These are phyloP conservation scores for Hanseniaspora meyeri DNA, from an alignment of 805 yeast genomes.

Conservation along the genomic window DNA sequence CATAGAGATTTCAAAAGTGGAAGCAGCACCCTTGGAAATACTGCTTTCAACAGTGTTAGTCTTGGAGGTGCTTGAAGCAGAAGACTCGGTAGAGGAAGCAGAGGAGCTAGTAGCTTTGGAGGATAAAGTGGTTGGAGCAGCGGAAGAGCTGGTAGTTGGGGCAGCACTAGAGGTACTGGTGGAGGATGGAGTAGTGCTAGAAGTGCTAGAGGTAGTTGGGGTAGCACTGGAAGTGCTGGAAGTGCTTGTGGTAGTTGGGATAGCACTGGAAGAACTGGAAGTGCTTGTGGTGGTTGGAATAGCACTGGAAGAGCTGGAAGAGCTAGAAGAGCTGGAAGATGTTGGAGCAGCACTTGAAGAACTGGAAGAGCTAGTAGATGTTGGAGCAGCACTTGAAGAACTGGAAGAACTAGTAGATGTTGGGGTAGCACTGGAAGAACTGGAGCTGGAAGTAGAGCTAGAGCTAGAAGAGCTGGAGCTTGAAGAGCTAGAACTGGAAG, in stretches of 20 bases:
- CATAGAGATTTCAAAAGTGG: slow-evolving; percentile 22
- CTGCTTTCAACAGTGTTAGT: slow-evolving; percentile 14
- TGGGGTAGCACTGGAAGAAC: slow-evolving; percentile 18
- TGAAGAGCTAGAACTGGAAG: slow-evolving; percentile 28
- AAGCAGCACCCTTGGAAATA: slow-evolving; percentile 26
- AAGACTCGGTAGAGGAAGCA: slow-evolving; percentile 24
- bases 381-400: slow-evolving; percentile 14
- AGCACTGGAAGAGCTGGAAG: slow-evolving; percentile 13
- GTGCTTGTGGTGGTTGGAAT: slow-evolving; percentile 32
- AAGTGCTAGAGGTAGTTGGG: slow-evolving; percentile 30
- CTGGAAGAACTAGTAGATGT: slow-evolving; percentile 15
- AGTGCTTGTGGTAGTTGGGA: slow-evolving; percentile 10
- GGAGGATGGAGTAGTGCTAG: slow-evolving; percentile 31
- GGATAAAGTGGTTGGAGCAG: neutral
- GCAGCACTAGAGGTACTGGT: slow-evolving; percentile 35
- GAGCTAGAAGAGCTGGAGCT: slow-evolving; percentile 25
- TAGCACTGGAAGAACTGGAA: slow-evolving; percentile 18
- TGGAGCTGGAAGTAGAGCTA: slow-evolving; percentile 19
- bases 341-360: slow-evolving; percentile 34
- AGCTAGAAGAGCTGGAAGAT: slow-evolving; percentile 17
- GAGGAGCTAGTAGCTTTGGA: slow-evolving; percentile 28
- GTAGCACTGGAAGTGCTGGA: slow-evolving; percentile 24
- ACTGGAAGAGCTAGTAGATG: slow-evolving; percentile 28
- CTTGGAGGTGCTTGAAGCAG: no score
- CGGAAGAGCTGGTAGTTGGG: slow-evolving; percentile 35